Conservation (phyloP, 495 filamentous ascomycete genomes). For the Parmelia sp. region DNA sequence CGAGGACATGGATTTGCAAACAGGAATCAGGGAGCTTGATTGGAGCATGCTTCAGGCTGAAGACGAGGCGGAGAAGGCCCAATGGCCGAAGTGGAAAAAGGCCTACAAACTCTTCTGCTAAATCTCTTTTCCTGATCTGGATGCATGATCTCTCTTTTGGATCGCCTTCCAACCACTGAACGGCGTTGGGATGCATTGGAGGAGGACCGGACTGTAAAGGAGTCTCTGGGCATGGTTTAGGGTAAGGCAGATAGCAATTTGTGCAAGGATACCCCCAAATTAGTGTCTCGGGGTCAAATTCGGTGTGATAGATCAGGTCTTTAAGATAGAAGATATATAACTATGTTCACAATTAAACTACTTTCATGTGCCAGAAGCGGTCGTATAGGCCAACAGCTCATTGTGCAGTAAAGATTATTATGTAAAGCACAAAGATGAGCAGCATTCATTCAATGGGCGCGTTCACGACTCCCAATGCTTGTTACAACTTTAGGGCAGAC, state of each 20-base stretch:
- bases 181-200: constrained; percentile 1
- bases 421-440: background rate
- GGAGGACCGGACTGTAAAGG: background rate
- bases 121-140: background rate
- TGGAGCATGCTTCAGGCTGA: constrained; percentile 65
- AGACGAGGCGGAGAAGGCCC: constrained; percentile 62
- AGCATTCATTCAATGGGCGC: background rate
- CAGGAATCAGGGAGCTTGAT: constrained; percentile 85
- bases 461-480: background rate
- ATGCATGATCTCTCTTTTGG: background rate
- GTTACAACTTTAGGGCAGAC: constrained; percentile 10
- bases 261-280: constrained; percentile 8
- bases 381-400: background rate
- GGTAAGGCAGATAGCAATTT: background rate
- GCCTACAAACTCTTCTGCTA: constrained; percentile 55
- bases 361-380: background rate
- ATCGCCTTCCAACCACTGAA: constrained; percentile 3
- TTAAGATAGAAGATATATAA: background rate
- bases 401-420: no score
- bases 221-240: background rate
- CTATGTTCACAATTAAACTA: background rate
- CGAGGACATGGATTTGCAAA: constrained; percentile 75
- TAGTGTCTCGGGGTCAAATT: constrained; percentile 1
- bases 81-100: constrained; percentile 85
- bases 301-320: background rate